Conservation (phyloP, 225 moss, liverwort and hornwort species). For the Takakia lepidozioides region DNA sequence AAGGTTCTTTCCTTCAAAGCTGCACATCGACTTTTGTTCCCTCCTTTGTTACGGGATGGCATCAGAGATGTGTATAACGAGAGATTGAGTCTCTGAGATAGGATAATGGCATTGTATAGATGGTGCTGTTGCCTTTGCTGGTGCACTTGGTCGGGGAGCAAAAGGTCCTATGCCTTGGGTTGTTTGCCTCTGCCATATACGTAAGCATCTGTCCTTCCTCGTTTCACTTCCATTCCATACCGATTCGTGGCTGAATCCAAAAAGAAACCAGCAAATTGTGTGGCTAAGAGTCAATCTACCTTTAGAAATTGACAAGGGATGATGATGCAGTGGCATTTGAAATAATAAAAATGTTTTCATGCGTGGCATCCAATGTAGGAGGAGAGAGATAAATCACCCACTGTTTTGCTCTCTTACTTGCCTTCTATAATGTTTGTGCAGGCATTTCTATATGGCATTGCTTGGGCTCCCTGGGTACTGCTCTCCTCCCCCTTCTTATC, state of each 20-base stretch:
- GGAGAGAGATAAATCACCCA: too few relatives aligned
- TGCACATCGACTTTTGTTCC: too few relatives aligned
- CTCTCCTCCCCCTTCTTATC: too few relatives aligned
- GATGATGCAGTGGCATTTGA: not conserved
- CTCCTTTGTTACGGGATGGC: too few relatives aligned
- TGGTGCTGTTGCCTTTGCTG: constrained; percentile 14
- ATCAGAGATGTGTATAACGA: too few relatives aligned
- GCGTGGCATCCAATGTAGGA: too few relatives aligned
- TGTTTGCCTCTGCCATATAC: not conserved
- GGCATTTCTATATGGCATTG: constrained; percentile 19
- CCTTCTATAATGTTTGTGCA: constrained; percentile 1
- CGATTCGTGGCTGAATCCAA: not conserved
- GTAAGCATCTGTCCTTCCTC: constrained; percentile 5
- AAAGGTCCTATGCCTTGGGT: constrained; percentile 14
- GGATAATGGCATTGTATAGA: constrained; percentile 9
- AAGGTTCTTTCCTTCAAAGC: too few relatives aligned
- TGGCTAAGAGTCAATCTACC: not conserved
- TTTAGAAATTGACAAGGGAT: not conserved
- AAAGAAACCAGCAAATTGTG: not conserved
- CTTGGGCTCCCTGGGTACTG: constrained; percentile 21
- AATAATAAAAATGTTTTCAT: too few relatives aligned
- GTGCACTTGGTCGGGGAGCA: constrained; percentile 14
- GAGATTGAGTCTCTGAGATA: too few relatives aligned
- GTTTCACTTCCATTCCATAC: too few relatives aligned
- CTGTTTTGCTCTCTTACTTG: too few relatives aligned